These are phyloP conservation scores for Coffea canephora DNA, from an alignment of 257 asterid species.

Conservation along the genomic window DNA sequence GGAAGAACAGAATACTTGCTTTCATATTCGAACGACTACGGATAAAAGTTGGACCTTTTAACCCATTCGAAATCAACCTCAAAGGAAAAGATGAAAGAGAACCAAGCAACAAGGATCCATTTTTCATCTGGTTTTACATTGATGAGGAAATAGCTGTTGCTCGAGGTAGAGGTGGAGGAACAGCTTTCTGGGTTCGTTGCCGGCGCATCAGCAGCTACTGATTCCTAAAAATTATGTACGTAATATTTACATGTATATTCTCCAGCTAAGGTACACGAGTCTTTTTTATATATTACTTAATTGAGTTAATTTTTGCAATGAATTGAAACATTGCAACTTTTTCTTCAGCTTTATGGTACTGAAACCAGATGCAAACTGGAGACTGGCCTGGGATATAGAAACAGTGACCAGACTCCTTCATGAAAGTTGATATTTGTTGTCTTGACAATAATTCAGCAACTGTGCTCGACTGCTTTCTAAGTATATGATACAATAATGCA, in stretches of 20 bases:
- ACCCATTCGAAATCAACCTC: conserved; percentile 62
- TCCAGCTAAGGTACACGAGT: not conserved
- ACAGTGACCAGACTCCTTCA: not conserved
- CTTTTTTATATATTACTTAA: not conserved
- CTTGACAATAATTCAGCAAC: not conserved
- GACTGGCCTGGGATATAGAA: not conserved
- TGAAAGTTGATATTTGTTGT: not conserved
- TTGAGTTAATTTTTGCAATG: not conserved
- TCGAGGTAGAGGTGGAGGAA: conserved; percentile 90
- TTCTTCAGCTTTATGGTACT: not conserved
- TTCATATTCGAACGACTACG: conserved; percentile 69
- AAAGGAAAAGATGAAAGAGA: conserved; percentile 73
- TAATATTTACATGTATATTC: not conserved
- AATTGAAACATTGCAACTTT: not conserved
- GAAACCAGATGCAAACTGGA: not conserved
- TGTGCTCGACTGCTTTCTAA: not conserved
- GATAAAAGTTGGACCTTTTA: conserved; percentile 71
- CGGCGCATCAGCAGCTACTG: conserved; percentile 28
- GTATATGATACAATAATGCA: too few relatives aligned
- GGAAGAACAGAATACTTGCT: conserved; percentile 79
- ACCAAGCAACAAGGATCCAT: conserved; percentile 73
- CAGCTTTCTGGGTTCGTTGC: conserved; percentile 95
- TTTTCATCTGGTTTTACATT: conserved; percentile 81
- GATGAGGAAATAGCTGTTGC: conserved; percentile 98
- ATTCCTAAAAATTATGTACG: not conserved